Evolutionary conservation across 306 rosid genomes (phyloP).

Genomic region (Casuarina cunninghamiana): DNA sequence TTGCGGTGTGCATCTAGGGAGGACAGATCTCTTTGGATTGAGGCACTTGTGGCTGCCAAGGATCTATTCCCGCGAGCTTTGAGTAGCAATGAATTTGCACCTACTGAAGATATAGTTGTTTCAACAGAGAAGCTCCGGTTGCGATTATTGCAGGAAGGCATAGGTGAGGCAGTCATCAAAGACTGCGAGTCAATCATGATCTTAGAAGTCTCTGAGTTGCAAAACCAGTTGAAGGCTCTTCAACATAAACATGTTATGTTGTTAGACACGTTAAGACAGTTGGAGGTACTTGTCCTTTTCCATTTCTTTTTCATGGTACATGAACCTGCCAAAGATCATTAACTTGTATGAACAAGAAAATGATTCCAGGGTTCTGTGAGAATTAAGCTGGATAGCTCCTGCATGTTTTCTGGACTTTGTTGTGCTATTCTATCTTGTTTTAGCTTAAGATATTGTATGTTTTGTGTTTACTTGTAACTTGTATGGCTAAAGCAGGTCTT

Average conservation of each 20-base stretch:
- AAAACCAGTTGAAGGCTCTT: constrained; percentile 73
- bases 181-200: constrained; percentile 94
- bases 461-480: not conserved
- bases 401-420: constrained; percentile 17
- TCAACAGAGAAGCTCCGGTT: constrained; percentile 88
- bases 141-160: constrained; percentile 78
- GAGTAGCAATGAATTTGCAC: constrained; percentile 69
- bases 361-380: constrained; percentile 6
- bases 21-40: constrained; percentile 88
- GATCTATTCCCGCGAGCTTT: constrained; percentile 86
- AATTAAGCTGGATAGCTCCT: not conserved
- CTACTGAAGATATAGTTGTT: constrained; percentile 74
- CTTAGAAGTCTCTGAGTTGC: constrained; percentile 80
- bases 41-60: constrained; percentile 80
- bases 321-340: constrained; percentile 10
- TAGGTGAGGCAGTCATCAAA: constrained; percentile 58
- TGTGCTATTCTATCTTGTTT: constrained; percentile 11
- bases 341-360: constrained; percentile 5
- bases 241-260: constrained; percentile 73
- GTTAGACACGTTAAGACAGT: constrained; percentile 78
- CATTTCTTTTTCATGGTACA: constrained; percentile 10
- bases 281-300: constrained; percentile 66
- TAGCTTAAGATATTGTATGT: constrained; percentile 16
- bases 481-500: not conserved
- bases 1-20: constrained; percentile 77